These are phyloP conservation scores for Brettanomyces custersianus DNA, from an alignment of 805 yeast genomes.

Conservation along the genomic window DNA sequence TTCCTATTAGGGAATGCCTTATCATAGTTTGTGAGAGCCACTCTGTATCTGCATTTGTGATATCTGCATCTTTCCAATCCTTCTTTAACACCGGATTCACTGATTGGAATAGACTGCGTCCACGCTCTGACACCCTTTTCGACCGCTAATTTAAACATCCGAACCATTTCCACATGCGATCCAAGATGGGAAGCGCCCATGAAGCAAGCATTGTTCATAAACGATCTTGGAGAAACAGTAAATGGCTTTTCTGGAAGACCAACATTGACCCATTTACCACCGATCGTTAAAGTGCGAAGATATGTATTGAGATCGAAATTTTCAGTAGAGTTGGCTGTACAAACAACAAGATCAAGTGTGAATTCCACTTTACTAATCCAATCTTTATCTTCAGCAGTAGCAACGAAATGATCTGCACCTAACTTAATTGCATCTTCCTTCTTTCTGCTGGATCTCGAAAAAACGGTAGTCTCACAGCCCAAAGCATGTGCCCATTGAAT, in stretches of 20 bases:
- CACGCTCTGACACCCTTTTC: constrained; percentile 51
- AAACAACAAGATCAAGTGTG: constrained; percentile 42
- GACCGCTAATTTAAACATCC: constrained; percentile 58
- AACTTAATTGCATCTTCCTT: constrained; percentile 41
- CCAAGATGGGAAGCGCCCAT: constrained; percentile 56
- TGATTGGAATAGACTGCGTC: constrained; percentile 51
- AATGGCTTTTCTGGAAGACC: constrained; percentile 54
- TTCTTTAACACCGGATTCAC: constrained; percentile 41
- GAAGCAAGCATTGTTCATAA: constrained; percentile 35
- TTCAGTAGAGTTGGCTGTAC: constrained; percentile 43
- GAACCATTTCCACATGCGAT: constrained; percentile 53
- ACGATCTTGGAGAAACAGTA: constrained; percentile 32
- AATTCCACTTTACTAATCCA: constrained; percentile 16
- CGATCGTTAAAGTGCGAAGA: constrained; percentile 43
- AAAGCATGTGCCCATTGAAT: constrained; percentile 49
- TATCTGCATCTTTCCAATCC: constrained; percentile 46
- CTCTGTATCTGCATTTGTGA: constrained; percentile 57
- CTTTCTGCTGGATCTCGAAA: constrained; percentile 43
- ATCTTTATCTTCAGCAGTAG: constrained; percentile 36
- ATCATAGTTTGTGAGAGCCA: constrained; percentile 49
- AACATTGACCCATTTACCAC: constrained; percentile 52
- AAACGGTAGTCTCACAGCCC: constrained; percentile 55
- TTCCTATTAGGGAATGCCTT: constrained; percentile 27
- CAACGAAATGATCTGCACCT: constrained; percentile 48
- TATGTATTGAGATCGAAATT: constrained; percentile 41